These are phyloP conservation scores for Beauveria asiatica DNA, from an alignment of 2,329 filamentous ascomycete species.

Conservation along the genomic window DNA sequence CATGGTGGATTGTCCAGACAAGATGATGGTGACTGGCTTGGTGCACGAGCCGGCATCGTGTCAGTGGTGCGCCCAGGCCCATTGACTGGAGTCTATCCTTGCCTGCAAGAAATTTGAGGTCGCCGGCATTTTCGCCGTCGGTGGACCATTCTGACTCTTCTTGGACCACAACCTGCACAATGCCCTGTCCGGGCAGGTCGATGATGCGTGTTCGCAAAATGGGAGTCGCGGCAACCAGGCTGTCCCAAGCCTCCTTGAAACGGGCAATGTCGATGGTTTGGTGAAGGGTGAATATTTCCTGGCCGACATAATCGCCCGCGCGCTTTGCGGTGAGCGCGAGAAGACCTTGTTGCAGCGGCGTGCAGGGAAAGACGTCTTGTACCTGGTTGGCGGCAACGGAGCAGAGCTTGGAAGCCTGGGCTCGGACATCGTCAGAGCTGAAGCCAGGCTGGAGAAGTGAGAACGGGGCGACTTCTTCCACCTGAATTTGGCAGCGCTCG, in stretches of 20 bases:
- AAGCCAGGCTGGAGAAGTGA: background rate
- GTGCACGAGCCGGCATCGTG: background rate
- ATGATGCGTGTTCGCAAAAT: conserved; percentile 6
- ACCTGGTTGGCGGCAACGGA: background rate
- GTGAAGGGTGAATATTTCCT: background rate
- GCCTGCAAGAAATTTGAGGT: background rate
- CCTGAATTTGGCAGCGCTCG: background rate
- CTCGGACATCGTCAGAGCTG: background rate
- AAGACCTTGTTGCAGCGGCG: conserved; percentile 1
- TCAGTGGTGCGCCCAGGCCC: background rate
- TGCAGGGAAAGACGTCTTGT: conserved; percentile 4
- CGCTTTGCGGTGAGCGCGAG: conserved; percentile 1
- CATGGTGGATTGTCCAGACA: conserved; percentile 24
- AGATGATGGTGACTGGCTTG: conserved; percentile 15
- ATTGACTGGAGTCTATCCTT: background rate
- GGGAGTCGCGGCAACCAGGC: background rate
- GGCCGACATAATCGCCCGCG: conserved; percentile 1
- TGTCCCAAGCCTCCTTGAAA: background rate
- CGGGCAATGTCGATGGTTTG: background rate
- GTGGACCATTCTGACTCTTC: background rate
- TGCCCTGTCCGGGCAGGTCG: conserved; percentile 1
- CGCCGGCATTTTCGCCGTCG: background rate
- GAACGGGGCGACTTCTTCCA: background rate
- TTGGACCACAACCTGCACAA: background rate
- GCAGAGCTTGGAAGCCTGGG: background rate